Evolutionary conservation across 169 alveolate species (phyloP).

Genomic region (Pseudocohnilembus persalinus): DNA sequence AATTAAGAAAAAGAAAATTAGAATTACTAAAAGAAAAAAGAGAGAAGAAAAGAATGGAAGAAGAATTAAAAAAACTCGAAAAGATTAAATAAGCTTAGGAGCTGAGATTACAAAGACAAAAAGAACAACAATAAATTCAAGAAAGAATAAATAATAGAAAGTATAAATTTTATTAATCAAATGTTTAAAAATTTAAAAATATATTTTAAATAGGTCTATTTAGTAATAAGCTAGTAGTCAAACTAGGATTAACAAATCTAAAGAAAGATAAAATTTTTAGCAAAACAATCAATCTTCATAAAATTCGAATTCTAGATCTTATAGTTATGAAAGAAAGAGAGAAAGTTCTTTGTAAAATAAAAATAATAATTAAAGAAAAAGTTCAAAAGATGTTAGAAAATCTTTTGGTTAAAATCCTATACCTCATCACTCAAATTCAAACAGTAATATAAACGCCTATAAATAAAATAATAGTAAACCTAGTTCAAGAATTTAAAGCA

Average conservation of each 20-base stretch:
- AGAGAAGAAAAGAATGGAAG: conserved; percentile 50
- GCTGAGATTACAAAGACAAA: neutral
- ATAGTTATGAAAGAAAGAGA: neutral
- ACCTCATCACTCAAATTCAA: too few relatives aligned
- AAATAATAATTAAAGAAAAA: neutral
- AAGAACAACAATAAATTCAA: neutral
- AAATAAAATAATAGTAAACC: neutral
- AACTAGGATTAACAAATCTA: neutral
- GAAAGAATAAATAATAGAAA: conserved; percentile 7
- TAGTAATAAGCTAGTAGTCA: too few relatives aligned
- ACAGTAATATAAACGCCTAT: neutral
- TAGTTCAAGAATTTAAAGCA: too few relatives aligned
- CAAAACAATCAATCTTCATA: neutral
- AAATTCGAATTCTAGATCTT: neutral
- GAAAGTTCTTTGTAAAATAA: neutral
- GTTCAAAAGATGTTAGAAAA: conserved; percentile 12
- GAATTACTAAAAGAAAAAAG: conserved; percentile 30
- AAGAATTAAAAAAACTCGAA: conserved; percentile 47
- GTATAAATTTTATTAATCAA: neutral
- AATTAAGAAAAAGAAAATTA: conserved; percentile 48
- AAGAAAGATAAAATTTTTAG: neutral
- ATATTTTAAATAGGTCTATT: too few relatives aligned
- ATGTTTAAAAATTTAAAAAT: too few relatives aligned
- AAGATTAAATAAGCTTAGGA: conserved; percentile 24
- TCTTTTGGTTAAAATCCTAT: neutral